Evolutionary conservation across 2,329 filamentous ascomycete genomes (phyloP).

Genomic region (Zasmidium citrigriseum): DNA sequence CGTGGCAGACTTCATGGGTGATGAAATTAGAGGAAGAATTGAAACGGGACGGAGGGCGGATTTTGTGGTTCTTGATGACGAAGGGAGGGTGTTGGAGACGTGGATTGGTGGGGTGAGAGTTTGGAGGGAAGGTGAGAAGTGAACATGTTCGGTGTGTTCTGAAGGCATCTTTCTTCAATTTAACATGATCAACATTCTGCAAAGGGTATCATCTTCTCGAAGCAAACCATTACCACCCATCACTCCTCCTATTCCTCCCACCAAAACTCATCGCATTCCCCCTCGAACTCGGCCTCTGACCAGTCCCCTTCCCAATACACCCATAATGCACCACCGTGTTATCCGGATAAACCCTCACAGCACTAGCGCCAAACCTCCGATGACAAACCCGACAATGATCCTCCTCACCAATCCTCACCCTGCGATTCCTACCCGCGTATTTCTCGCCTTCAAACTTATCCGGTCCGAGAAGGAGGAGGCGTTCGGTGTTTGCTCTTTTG

Average conservation of each 20-base stretch:
- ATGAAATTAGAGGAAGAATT: slow-evolving; percentile 46
- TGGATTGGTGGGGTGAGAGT: slow-evolving; percentile 51
- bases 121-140: background rate
- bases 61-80: slow-evolving; percentile 50
- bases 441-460: slow-evolving; percentile 61
- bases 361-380: slow-evolving; percentile 87
- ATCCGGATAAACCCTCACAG: slow-evolving; percentile 85
- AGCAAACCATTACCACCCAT: background rate
- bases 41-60: slow-evolving; percentile 50
- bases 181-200: no score
- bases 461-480: slow-evolving; percentile 73
- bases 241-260: background rate
- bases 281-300: background rate
- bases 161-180: background rate
- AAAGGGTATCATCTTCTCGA: background rate
- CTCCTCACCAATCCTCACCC: slow-evolving; percentile 84
- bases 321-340: slow-evolving; percentile 52
- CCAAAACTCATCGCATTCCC: background rate
- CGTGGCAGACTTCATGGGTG: slow-evolving; percentile 52
- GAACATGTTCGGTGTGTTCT: background rate
- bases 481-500: slow-evolving; percentile 75
- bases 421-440: slow-evolving; percentile 56
- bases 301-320: slow-evolving; percentile 38
- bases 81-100: slow-evolving; percentile 52
- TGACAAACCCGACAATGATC: slow-evolving; percentile 89